A percentile compares a stretch with the other conserved stretches of the same genome.
Conservation (phyloP, 768 basidiomycete species). For the Phanerochaete sordida region DNA sequence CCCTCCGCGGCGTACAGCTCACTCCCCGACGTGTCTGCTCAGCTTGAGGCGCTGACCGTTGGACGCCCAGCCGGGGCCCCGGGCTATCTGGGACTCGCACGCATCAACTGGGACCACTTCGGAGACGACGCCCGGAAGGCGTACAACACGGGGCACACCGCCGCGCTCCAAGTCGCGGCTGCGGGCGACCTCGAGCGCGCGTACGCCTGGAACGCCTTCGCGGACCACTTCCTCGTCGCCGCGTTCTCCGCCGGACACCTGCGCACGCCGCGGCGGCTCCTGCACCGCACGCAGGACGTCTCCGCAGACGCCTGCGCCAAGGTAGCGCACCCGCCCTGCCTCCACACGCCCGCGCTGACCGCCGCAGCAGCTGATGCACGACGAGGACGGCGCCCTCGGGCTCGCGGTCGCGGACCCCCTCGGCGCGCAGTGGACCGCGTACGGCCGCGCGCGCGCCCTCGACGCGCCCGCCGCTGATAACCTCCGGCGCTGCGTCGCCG, state of each 20-base stretch:
- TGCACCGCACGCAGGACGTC: not conserved
- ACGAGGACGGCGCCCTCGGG: conserved; percentile 17
- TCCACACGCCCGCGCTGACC: not conserved
- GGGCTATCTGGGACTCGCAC: conserved; percentile 11
- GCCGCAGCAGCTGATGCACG: conserved; percentile 13
- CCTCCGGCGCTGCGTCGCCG: conserved; percentile 10
- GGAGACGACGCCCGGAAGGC: conserved; percentile 5
- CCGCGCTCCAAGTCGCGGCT: not conserved
- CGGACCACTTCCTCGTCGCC: conserved; percentile 8
- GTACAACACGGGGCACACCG: conserved; percentile 4
- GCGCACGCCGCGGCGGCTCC: conserved; percentile 2
- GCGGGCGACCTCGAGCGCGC: conserved; percentile 2
- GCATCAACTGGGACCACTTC: conserved; percentile 15
- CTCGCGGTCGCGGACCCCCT: conserved; percentile 7
- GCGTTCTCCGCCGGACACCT: conserved; percentile 7
- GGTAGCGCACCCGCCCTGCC: not conserved
- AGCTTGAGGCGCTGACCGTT: conserved; percentile 8
- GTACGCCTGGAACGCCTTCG: conserved; percentile 9
- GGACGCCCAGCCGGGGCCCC: conserved; percentile 5
- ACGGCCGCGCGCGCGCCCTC: conserved; percentile 13
- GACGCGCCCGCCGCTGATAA: conserved; percentile 3
- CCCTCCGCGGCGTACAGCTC: conserved; percentile 12
- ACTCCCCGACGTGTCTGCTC: conserved; percentile 8
- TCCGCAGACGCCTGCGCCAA: conserved; percentile 3
- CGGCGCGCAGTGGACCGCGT: conserved; percentile 8